Evolutionary conservation across 345 rosid genomes (phyloP).

Genomic region (Sonneratia alba): DNA sequence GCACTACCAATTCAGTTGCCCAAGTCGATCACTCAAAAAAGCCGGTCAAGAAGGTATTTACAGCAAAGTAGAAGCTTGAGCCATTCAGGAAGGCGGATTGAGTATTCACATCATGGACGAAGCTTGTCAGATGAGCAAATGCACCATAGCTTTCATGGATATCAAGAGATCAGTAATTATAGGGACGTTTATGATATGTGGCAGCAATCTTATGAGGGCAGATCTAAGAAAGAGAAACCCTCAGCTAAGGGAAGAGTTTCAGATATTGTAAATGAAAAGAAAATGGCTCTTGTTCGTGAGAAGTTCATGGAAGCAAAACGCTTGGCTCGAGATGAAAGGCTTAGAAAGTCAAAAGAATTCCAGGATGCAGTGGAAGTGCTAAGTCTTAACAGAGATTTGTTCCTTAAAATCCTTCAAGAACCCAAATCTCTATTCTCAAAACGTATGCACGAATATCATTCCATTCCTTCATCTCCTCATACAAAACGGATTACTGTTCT

Average conservation of each 20-base stretch:
- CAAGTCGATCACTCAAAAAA: slow-evolving; percentile 35
- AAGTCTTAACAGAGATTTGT: slow-evolving; percentile 63
- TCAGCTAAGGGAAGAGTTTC: slow-evolving; percentile 33
- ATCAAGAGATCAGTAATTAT: slow-evolving; percentile 33
- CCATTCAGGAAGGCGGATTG: slow-evolving; percentile 31
- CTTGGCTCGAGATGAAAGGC: slow-evolving; percentile 62
- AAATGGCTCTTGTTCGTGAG: slow-evolving; percentile 71
- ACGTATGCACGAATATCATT: slow-evolving; percentile 43
- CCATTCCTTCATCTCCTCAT: slow-evolving; percentile 49
- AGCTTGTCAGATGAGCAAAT: slow-evolving; percentile 37
- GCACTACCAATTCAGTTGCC: slow-evolving; percentile 52
- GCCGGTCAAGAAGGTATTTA: slow-evolving; percentile 45
- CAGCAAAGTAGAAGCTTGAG: slow-evolving; percentile 44
- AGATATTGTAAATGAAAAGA: slow-evolving; percentile 29
- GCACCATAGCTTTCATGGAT: slow-evolving; percentile 21
- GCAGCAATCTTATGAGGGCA: slow-evolving; percentile 42
- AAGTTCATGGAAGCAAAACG: slow-evolving; percentile 82
- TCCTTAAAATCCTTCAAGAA: slow-evolving; percentile 67
- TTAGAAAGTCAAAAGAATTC: slow-evolving; percentile 69
- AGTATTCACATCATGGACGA: slow-evolving; percentile 41
- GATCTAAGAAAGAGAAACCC: slow-evolving; percentile 31
- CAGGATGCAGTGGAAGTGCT: slow-evolving; percentile 75
- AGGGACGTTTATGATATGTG: slow-evolving; percentile 60
- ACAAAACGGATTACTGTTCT: slow-evolving; percentile 79
- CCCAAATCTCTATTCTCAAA: slow-evolving; percentile 58